A percentile compares a stretch with the other conserved stretches of the same genome.
Evolutionary conservation across 1,139 yeast genomes (phyloP).

Genomic region (Kodamaea plutei): DNA sequence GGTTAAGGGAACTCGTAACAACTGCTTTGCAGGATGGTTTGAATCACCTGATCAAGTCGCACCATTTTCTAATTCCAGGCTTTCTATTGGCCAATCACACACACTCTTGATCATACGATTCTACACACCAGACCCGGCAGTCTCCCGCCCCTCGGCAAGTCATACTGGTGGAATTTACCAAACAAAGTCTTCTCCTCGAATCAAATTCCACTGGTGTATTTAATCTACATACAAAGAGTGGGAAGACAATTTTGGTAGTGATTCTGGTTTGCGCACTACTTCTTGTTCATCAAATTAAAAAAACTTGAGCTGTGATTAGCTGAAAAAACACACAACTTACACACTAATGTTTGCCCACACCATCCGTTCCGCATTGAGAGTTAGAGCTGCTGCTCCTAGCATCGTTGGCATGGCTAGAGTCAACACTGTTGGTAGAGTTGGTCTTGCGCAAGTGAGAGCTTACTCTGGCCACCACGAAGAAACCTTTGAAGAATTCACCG

Average conservation of each 20-base stretch:
- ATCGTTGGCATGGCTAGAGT: conserved; percentile 22
- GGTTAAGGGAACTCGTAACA: no score
- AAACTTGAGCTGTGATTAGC: conserved; percentile 6
- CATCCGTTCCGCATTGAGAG: conserved; percentile 53
- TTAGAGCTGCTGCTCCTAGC: conserved; percentile 32
- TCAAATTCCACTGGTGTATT: no score
- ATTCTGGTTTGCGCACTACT: no score
- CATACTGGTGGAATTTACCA: no score
- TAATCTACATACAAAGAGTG: no score
- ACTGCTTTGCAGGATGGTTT: no score
- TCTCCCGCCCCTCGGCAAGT: no score
- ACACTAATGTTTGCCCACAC: conserved; percentile 43
- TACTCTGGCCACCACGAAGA: conserved; percentile 83
- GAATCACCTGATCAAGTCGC: neutral
- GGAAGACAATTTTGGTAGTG: no score
- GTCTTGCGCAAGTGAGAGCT: conserved; percentile 43
- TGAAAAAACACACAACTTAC: conserved; percentile 3
- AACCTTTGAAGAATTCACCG: conserved; percentile 91
- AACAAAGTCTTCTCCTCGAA: no score
- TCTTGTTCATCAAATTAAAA: conserved; percentile 1
- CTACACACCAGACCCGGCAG: no score
- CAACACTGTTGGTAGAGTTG: conserved; percentile 14
- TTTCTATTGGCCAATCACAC: neutral
- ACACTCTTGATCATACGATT: no score
- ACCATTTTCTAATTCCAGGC: neutral